Conservation (phyloP, 176 grass and related monocot genomes). For the Puccinellia tenuiflora region DNA sequence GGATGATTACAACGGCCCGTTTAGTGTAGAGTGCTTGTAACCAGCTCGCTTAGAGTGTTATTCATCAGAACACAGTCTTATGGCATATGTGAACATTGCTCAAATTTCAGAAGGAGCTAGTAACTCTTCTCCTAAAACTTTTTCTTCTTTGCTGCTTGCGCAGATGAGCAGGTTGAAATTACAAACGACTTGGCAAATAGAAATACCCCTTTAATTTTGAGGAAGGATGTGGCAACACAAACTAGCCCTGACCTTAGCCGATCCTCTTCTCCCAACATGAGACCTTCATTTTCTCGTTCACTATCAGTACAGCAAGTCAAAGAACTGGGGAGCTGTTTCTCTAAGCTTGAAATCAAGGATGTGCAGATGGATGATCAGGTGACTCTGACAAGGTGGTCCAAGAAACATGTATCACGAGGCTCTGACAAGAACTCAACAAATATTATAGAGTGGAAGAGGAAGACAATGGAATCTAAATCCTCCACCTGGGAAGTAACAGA, state of each 20-base stretch:
- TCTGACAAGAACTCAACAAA: constrained; percentile 57
- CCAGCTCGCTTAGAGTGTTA: background rate
- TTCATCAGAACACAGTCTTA: background rate
- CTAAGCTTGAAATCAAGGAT: constrained; percentile 75
- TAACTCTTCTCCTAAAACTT: constrained; percentile 1
- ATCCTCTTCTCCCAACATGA: constrained; percentile 47
- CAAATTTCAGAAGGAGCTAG: constrained; percentile 10
- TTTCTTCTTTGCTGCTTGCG: background rate
- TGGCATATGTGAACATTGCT: background rate
- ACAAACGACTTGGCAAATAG: constrained; percentile 15
- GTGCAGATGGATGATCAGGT: constrained; percentile 57
- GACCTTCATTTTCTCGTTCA: constrained; percentile 43
- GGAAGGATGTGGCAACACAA: constrained; percentile 81
- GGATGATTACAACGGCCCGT: background rate
- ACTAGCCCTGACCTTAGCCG: constrained; percentile 67
- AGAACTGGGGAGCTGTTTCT: constrained; percentile 72
- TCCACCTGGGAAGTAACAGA: constrained; percentile 59
- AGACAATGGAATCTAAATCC: constrained; percentile 53
- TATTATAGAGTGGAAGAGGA: constrained; percentile 85
- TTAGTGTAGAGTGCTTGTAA: background rate
- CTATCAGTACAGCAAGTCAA: constrained; percentile 34
- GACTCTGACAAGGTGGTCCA: constrained; percentile 87
- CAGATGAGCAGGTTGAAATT: constrained; percentile 11
- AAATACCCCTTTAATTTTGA: constrained; percentile 27
- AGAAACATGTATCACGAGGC: constrained; percentile 63